Percentiles rank a stretch among this genome's conserved stretches.
These are phyloP conservation scores for Tolypocladium amazonense DNA, from an alignment of 2,329 filamentous ascomycete species.

Conservation along the genomic window DNA sequence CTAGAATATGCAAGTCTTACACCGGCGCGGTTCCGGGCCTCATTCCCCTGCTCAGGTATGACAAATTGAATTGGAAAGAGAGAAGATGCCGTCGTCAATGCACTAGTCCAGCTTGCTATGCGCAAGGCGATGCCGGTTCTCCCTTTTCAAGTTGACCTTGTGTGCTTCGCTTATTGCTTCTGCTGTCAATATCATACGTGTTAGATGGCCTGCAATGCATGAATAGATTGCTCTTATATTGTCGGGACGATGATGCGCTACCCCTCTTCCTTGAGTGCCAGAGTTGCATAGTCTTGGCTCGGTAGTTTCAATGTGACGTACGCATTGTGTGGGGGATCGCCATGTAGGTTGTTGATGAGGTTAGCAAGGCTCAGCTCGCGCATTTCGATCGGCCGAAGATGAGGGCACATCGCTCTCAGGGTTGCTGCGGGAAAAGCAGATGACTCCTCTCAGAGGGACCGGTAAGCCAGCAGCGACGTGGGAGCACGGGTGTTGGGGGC, in stretches of 20 bases:
- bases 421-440: not conserved
- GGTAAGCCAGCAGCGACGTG: not conserved
- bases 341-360: not conserved
- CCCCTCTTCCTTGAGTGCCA: not conserved
- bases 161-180: not conserved
- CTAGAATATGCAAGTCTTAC: not conserved
- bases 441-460: not conserved
- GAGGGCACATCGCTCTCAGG: not conserved
- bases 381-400: not conserved
- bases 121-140: not conserved
- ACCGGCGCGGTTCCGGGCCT: not conserved
- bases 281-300: not conserved
- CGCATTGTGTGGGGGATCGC: not conserved
- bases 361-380: not conserved
- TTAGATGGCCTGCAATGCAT: not conserved
- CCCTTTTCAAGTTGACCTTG: not conserved
- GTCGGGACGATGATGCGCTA: not conserved
- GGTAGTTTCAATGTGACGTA: not conserved
- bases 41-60: not conserved
- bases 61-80: not conserved
- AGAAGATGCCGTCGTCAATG: not conserved
- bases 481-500: constrained; percentile 2
- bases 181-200: not conserved
- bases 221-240: not conserved
- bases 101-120: not conserved